These are phyloP conservation scores for Geotrichum histeridarum DNA, from an alignment of 1,139 yeast species.

Conservation along the genomic window DNA sequence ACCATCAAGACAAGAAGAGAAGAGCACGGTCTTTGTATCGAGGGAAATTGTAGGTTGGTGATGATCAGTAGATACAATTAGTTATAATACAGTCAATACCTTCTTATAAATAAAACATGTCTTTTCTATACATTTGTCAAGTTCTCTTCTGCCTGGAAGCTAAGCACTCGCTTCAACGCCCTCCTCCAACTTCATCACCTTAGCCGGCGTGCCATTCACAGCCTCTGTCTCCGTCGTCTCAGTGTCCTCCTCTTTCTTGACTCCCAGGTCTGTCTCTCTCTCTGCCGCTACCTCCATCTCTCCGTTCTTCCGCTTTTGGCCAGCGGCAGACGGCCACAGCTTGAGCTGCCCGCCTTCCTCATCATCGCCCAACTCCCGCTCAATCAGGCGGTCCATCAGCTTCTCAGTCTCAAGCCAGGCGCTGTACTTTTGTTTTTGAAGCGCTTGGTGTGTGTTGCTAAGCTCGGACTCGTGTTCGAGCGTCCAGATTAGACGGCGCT, in stretches of 20 bases:
- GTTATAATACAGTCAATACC: too few relatives aligned
- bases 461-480: constrained; percentile 47
- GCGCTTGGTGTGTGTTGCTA: constrained; percentile 40
- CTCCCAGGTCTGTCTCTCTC: not conserved
- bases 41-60: too few relatives aligned
- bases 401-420: constrained; percentile 57
- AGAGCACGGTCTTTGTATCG: too few relatives aligned
- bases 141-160: too few relatives aligned
- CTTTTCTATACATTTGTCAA: too few relatives aligned
- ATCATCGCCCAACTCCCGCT: constrained; percentile 28
- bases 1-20: too few relatives aligned
- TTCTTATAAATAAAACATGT: too few relatives aligned
- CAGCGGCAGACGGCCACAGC: constrained; percentile 3
- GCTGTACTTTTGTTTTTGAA: constrained; percentile 41
- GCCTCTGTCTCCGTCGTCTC: not conserved
- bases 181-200: not conserved
- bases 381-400: constrained; percentile 49
- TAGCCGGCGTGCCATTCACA: not conserved
- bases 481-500: constrained; percentile 45
- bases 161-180: not conserved
- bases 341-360: constrained; percentile 4
- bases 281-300: not conserved
- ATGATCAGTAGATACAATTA: too few relatives aligned
- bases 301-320: not conserved
- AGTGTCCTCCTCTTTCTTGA: not conserved